phyloP scores from a whole-genome alignment of 2,329 filamentous ascomycete species.

The Aspergillus pseudoviridinutans region DNA sequence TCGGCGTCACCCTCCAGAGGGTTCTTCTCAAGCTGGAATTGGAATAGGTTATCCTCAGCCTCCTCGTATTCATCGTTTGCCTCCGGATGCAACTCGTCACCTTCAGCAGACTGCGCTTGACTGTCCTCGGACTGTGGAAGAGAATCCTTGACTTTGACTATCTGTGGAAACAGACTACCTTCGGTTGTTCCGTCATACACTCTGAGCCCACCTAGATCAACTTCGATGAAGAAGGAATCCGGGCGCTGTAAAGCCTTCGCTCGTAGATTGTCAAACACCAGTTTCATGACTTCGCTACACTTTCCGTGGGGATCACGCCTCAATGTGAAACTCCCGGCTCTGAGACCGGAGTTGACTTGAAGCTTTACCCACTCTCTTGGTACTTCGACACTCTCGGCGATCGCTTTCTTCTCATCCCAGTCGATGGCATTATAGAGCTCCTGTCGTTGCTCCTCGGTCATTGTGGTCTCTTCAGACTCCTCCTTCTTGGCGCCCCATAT shows the following conservation, averaged over 20 bases:
- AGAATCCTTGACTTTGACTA: constrained; percentile 90
- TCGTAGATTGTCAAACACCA: constrained; percentile 93
- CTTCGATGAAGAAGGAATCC: constrained; percentile 82
- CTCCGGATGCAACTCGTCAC: constrained; percentile 37
- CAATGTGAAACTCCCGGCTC: constrained; percentile 92
- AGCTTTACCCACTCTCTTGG: constrained; percentile 90
- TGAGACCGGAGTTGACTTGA: constrained; percentile 87
- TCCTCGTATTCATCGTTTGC: constrained; percentile 41
- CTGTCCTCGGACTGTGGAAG: constrained; percentile 52
- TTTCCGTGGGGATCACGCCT: constrained; percentile 79
- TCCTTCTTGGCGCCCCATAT: constrained; percentile 79
- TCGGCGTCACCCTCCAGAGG: constrained; percentile 91
- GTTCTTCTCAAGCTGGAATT: constrained; percentile 89
- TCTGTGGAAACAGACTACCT: constrained; percentile 87
- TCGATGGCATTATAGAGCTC: constrained; percentile 97
- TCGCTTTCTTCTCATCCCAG: constrained; percentile 91
- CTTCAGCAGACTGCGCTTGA: constrained; percentile 22
- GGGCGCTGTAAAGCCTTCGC: constrained; percentile 85
- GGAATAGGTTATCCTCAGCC: constrained; percentile 77
- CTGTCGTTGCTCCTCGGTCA: constrained; percentile 93
- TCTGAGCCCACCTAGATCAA: constrained; percentile 87
- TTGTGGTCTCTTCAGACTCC: constrained; percentile 72
- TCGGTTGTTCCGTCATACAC: constrained; percentile 95
- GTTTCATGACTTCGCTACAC: constrained; percentile 73
- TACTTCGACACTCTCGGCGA: constrained; percentile 81